Conservation (phyloP, 768 basidiomycete species). For the Tylopilus sp. region DNA sequence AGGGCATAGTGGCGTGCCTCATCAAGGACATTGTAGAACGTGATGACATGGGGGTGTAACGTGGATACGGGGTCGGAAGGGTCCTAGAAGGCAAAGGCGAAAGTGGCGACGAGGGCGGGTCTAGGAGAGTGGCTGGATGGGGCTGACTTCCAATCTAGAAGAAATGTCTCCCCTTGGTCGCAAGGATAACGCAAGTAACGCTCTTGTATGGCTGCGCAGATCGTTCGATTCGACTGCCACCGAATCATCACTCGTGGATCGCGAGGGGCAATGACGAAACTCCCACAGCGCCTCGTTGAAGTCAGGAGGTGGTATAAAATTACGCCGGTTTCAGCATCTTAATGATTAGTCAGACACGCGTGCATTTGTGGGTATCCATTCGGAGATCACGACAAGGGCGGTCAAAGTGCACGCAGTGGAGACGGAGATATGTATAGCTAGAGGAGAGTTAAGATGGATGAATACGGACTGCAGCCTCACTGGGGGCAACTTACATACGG, state of each 20-base stretch:
- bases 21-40: background rate
- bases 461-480: background rate
- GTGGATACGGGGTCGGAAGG: background rate
- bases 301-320: constrained; percentile 7
- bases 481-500: constrained; percentile 7
- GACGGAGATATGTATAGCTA: background rate
- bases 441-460: background rate
- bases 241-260: background rate
- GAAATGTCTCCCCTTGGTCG: constrained; percentile 3
- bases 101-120: background rate
- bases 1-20: constrained; percentile 2
- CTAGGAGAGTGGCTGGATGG: background rate
- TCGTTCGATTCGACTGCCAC: constrained; percentile 10
- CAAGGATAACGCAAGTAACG: background rate
- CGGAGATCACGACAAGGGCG: background rate
- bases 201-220: constrained; percentile 1
- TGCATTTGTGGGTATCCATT: background rate
- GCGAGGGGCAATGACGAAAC: background rate
- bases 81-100: background rate
- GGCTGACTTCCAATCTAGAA: constrained; percentile 3
- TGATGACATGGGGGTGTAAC: background rate
- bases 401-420: background rate
- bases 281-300: constrained; percentile 18
- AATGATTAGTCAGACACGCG: background rate
- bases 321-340: background rate